Percentiles rank a stretch among this genome's conserved stretches.
Evolutionary conservation across 495 filamentous ascomycete species (phyloP).

Genomic region (Xylaria telfairii): DNA sequence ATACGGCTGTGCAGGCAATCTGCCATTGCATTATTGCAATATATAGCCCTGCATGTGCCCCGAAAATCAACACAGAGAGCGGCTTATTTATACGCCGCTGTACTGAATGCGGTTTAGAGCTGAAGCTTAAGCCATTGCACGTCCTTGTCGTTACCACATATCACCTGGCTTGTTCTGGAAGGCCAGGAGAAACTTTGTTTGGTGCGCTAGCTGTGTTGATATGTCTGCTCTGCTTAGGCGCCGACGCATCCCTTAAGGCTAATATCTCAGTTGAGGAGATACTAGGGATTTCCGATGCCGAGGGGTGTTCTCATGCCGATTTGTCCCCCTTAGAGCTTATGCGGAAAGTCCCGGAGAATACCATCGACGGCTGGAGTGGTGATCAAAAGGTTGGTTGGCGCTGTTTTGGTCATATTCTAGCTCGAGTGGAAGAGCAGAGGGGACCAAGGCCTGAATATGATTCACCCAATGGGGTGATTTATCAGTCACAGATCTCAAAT

Average conservation of each 20-base stretch:
- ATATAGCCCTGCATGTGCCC: not conserved
- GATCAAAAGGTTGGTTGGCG: not conserved
- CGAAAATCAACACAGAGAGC: not conserved
- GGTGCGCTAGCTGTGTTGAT: not conserved
- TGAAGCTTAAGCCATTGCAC: not conserved
- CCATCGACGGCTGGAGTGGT: not conserved
- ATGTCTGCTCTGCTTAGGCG: not conserved
- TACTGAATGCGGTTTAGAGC: not conserved
- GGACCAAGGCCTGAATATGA: not conserved
- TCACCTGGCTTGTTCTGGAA: not conserved
- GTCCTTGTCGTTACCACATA: conserved; percentile 2
- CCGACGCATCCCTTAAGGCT: not conserved
- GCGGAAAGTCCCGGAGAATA: not conserved
- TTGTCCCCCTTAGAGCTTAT: not conserved
- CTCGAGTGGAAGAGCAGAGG: not conserved
- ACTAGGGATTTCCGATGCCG: not conserved
- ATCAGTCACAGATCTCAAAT: not conserved
- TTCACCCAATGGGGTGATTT: not conserved
- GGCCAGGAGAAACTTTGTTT: not conserved
- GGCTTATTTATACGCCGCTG: conserved; percentile 1
- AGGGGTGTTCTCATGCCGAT: not conserved
- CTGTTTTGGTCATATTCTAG: not conserved
- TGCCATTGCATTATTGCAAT: conserved; percentile 40
- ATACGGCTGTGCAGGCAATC: conserved; percentile 44
- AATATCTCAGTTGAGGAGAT: not conserved